phyloP scores from a whole-genome alignment of 2,329 filamentous ascomycete species.

The Penicillium oxalicum region DNA sequence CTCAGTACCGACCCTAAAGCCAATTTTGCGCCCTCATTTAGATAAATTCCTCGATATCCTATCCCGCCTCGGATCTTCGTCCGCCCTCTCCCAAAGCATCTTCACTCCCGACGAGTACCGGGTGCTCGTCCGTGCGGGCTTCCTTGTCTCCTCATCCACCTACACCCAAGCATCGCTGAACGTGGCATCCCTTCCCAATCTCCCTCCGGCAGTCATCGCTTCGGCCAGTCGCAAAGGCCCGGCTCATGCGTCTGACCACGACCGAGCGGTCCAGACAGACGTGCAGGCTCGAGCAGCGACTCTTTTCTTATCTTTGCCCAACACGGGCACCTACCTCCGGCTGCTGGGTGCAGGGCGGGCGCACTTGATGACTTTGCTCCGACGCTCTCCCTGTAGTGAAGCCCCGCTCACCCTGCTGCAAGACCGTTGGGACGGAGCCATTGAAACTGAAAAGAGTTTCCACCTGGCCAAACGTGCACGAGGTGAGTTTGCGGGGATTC shows the following conservation, averaged over 20 bases:
- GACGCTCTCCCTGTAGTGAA: conserved; percentile 49
- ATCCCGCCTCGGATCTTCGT: conserved; percentile 41
- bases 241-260: conserved; percentile 5
- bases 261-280: conserved; percentile 16
- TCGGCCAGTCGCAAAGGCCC: conserved; percentile 25
- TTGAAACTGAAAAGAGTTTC: conserved; percentile 41
- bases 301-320: conserved; percentile 53
- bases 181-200: conserved; percentile 36
- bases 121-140: conserved; percentile 48
- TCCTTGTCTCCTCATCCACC: conserved; percentile 48
- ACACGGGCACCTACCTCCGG: conserved; percentile 55
- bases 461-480: conserved; percentile 48
- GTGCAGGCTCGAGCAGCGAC: conserved; percentile 26
- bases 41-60: conserved; percentile 49
- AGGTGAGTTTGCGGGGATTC: conserved; percentile 50
- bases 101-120: conserved; percentile 46
- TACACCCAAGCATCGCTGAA: conserved; percentile 36
- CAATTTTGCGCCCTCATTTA: conserved; percentile 11
- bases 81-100: conserved; percentile 40
- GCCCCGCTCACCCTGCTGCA: conserved; percentile 49
- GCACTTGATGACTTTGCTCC: conserved; percentile 50
- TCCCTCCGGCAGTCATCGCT: conserved; percentile 19
- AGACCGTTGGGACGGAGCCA: conserved; percentile 60
- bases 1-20: background rate
- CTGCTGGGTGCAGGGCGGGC: conserved; percentile 50